Percentiles rank a stretch among this genome's conserved stretches.
These are phyloP conservation scores for Mercurialis annua DNA, from an alignment of 345 rosid species.

Conservation along the genomic window DNA sequence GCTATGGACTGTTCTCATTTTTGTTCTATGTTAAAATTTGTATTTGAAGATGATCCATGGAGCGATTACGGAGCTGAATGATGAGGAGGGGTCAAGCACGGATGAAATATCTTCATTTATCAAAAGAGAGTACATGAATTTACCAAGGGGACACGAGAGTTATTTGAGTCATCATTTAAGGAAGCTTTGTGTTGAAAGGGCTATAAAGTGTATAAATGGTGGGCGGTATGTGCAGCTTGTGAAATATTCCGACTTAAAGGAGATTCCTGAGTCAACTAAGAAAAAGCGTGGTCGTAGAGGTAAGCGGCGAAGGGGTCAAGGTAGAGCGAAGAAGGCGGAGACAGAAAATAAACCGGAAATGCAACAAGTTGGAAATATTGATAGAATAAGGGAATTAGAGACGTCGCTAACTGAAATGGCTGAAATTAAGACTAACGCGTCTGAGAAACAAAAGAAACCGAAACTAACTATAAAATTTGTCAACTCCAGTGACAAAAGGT, in stretches of 20 bases:
- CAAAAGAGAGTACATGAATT: slow-evolving; percentile 21
- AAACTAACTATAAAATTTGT: background rate
- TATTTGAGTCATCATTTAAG: slow-evolving; percentile 39
- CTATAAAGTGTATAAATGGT: slow-evolving; percentile 4
- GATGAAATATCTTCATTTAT: slow-evolving; percentile 25
- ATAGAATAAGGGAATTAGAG: background rate
- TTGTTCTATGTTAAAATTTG: no score
- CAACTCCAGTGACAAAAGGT: background rate
- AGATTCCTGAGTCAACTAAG: background rate
- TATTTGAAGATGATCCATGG: slow-evolving; percentile 33
- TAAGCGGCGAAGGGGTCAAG: background rate
- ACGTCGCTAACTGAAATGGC: background rate
- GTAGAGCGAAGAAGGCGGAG: background rate
- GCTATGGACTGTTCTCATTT: no score
- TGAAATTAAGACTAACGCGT: background rate
- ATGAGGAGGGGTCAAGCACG: slow-evolving; percentile 24
- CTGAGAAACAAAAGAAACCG: background rate
- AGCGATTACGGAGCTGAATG: slow-evolving; percentile 27
- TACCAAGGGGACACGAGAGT: slow-evolving; percentile 32
- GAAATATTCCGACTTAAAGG: background rate
- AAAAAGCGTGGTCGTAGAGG: background rate
- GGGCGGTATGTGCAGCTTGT: slow-evolving; percentile 8
- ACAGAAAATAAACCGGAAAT: background rate
- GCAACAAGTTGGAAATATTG: background rate
- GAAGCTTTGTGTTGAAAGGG: slow-evolving; percentile 23